Evolutionary conservation across 164 flowering plant species (phyloP).

Genomic region (Houttuynia cordata): DNA sequence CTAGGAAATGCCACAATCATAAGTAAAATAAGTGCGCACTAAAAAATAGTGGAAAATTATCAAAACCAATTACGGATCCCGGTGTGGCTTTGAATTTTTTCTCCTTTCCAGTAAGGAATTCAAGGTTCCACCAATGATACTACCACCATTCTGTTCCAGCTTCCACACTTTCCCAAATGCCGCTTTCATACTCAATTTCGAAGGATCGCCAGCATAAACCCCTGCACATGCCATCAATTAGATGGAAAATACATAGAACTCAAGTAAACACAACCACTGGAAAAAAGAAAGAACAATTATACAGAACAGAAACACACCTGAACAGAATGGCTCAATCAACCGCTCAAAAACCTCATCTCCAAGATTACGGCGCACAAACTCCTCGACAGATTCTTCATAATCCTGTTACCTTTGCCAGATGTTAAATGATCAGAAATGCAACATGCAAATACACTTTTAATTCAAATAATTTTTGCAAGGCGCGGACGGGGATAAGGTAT

Average conservation of each 20-base stretch:
- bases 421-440: constrained; percentile 9
- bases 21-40: not conserved
- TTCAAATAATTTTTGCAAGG: not conserved
- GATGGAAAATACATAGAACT: not conserved
- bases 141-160: constrained; percentile 85
- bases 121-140: constrained; percentile 76
- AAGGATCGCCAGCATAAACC: constrained; percentile 98
- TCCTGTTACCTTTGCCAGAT: constrained; percentile 74
- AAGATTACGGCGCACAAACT: constrained; percentile 93
- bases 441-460: not conserved
- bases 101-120: constrained; percentile 62
- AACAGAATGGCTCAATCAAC: constrained; percentile 94
- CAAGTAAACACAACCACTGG: not conserved
- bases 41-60: not conserved
- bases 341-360: constrained; percentile 97
- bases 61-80: constrained; percentile 59
- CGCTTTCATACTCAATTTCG: constrained; percentile 93
- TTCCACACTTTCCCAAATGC: constrained; percentile 98
- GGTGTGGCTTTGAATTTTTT: constrained; percentile 43
- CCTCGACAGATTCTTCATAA: constrained; percentile 90
- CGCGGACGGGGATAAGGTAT: not conserved
- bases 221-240: constrained; percentile 30
- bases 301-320: constrained; percentile 34
- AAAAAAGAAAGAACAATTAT: not conserved
- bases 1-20: constrained; percentile 6